phyloP scores from a whole-genome alignment of 306 rosid genomes.

The Castanospermum australe region DNA sequence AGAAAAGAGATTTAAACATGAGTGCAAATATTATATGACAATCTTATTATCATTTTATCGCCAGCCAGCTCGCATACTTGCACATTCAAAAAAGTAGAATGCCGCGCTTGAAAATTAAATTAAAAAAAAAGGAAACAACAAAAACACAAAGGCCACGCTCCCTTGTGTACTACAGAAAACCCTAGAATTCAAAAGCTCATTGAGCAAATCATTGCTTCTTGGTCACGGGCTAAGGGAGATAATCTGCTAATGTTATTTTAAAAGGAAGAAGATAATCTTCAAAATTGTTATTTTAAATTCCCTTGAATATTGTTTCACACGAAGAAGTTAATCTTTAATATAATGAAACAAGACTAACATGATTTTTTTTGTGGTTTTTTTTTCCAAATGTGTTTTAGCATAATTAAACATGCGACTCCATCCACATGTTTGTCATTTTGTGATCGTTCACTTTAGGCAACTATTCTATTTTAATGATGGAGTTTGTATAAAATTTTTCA shows the following conservation, averaged over 20 bases:
- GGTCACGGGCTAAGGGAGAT: slow-evolving; percentile 14
- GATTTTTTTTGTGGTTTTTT: background rate
- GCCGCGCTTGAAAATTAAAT: background rate
- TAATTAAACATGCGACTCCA: background rate
- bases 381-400: background rate
- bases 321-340: slow-evolving; percentile 20
- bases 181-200: background rate
- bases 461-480: background rate
- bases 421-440: slow-evolving; percentile 12
- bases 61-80: too few relatives aligned
- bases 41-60: too few relatives aligned
- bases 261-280: slow-evolving; percentile 21
- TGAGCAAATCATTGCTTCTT: background rate
- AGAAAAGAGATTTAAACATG: too few relatives aligned
- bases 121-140: background rate
- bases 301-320: too few relatives aligned
- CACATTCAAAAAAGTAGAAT: too few relatives aligned
- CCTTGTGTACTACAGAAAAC: slow-evolving; percentile 2
- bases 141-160: background rate
- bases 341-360: background rate
- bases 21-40: too few relatives aligned
- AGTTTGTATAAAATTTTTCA: background rate
- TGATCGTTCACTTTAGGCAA: background rate
- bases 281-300: slow-evolving; percentile 15
- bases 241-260: slow-evolving; percentile 4